A percentile compares a stretch with the other conserved stretches of the same genome.
These are phyloP conservation scores for Guyanaporus albipodus DNA, from an alignment of 768 basidiomycete species.

Conservation along the genomic window DNA sequence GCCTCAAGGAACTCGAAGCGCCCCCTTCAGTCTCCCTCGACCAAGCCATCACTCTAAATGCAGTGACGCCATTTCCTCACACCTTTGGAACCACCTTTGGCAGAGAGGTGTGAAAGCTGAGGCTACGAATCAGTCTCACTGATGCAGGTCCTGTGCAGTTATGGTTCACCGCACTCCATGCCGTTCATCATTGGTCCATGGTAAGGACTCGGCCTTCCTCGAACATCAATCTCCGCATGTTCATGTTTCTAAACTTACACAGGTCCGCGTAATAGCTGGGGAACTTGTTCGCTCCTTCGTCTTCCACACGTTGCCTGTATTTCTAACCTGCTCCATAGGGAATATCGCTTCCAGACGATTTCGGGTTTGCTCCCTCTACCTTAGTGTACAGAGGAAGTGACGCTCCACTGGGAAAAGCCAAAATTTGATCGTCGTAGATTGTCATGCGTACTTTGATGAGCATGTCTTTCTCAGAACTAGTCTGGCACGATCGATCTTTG, in stretches of 20 bases:
- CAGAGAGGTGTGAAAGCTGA: conserved; percentile 54
- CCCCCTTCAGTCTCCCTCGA: conserved; percentile 44
- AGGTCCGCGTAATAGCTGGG: conserved; percentile 82
- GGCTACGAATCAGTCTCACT: not conserved
- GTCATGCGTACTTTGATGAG: conserved; percentile 5
- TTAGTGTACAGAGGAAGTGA: conserved; percentile 69
- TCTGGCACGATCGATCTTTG: not conserved
- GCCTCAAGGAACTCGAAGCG: conserved; percentile 47
- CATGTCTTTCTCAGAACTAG: conserved; percentile 8
- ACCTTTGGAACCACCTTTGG: conserved; percentile 77
- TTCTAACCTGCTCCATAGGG: conserved; percentile 40
- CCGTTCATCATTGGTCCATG: conserved; percentile 92
- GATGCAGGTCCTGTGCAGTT: conserved; percentile 41
- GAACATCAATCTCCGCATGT: not conserved
- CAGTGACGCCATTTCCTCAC: conserved; percentile 76
- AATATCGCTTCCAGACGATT: conserved; percentile 65
- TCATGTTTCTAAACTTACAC: conserved; percentile 6
- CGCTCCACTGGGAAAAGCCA: conserved; percentile 60
- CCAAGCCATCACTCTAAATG: conserved; percentile 66
- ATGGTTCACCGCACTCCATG: conserved; percentile 84
- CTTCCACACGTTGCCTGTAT: not conserved
- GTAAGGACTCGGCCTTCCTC: conserved; percentile 36
- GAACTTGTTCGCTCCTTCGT: conserved; percentile 56
- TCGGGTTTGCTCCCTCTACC: conserved; percentile 86
- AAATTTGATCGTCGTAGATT: conserved; percentile 39